Percentiles rank a stretch among this genome's conserved stretches.
Conservation (phyloP, 768 basidiomycete species). For the Pleurotus cornucopiae region DNA sequence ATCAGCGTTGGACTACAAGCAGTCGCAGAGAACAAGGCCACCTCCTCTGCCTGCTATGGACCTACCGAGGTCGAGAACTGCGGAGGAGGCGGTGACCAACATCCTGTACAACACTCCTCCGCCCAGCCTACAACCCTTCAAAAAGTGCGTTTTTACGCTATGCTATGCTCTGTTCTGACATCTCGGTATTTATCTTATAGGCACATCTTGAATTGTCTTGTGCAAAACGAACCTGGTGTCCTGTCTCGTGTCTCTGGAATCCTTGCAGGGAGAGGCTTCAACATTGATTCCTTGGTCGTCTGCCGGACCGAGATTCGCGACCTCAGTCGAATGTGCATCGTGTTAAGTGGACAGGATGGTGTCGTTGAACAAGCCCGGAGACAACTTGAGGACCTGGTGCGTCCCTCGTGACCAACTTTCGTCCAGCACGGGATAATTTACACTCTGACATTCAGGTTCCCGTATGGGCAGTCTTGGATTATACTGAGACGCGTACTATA, state of each 20-base stretch:
- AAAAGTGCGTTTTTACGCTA: constrained; percentile 58
- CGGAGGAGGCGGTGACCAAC: constrained; percentile 96
- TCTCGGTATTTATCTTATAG: constrained; percentile 35
- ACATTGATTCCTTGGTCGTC: constrained; percentile 97
- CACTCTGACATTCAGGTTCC: constrained; percentile 62
- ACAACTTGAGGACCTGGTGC: constrained; percentile 92
- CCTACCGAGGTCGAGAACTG: constrained; percentile 75
- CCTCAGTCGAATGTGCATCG: constrained; percentile 96
- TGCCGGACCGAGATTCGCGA: constrained; percentile 97
- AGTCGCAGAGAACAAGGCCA: constrained; percentile 61
- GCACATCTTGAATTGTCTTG: constrained; percentile 95
- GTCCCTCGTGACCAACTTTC: constrained; percentile 22
- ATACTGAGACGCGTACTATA: constrained; percentile 89
- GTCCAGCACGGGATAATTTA: too few species aligned
- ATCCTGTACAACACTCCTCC: constrained; percentile 96
- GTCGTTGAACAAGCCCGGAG: constrained; percentile 96
- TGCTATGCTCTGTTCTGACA: background rate
- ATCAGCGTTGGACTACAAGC: constrained; percentile 91
- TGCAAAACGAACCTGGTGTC: constrained; percentile 99
- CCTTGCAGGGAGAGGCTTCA: constrained; percentile 95
- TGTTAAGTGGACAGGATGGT: constrained; percentile 93
- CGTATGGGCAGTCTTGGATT: constrained; percentile 99
- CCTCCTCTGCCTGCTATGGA: constrained; percentile 86
- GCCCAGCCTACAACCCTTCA: constrained; percentile 86
- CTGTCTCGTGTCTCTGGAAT: constrained; percentile 97